These are phyloP conservation scores for Penicillium sp. DNA, from an alignment of 2,329 filamentous ascomycete genomes.

Conservation along the genomic window DNA sequence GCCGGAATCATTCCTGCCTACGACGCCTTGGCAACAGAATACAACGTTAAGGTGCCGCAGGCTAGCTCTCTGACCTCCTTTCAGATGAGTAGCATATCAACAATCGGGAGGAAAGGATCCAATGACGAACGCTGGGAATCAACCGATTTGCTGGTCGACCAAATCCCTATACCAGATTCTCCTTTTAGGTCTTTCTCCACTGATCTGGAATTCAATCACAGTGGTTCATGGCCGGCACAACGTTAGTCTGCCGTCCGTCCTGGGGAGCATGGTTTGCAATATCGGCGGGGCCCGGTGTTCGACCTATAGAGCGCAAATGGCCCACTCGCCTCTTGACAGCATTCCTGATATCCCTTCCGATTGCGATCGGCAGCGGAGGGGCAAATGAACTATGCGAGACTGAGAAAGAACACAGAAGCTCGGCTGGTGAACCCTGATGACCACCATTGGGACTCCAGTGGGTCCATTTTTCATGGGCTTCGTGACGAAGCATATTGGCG, in stretches of 20 bases:
- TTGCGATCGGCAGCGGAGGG: slow-evolving; percentile 53
- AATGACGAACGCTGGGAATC: background rate
- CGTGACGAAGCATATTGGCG: slow-evolving; percentile 51
- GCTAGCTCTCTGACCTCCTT: slow-evolving; percentile 54
- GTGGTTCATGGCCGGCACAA: slow-evolving; percentile 54
- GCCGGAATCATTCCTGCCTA: slow-evolving; percentile 53
- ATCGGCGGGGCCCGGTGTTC: slow-evolving; percentile 51
- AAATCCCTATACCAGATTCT: slow-evolving; percentile 40
- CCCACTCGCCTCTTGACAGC: slow-evolving; percentile 50
- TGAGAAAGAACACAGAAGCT: slow-evolving; percentile 51
- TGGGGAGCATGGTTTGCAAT: slow-evolving; percentile 50
- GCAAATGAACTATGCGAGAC: slow-evolving; percentile 56
- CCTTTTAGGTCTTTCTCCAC: slow-evolving; percentile 50
- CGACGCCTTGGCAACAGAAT: slow-evolving; percentile 50
- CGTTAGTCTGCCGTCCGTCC: slow-evolving; percentile 50
- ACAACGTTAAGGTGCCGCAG: slow-evolving; percentile 47
- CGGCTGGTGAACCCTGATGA: slow-evolving; percentile 53
- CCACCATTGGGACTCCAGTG: slow-evolving; percentile 48
- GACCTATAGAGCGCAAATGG: slow-evolving; percentile 49
- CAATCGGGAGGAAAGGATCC: too few relatives aligned
- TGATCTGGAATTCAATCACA: slow-evolving; percentile 56
- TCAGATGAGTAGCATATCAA: slow-evolving; percentile 29
- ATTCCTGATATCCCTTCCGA: slow-evolving; percentile 54
- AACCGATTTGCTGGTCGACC: background rate
- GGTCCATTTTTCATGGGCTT: slow-evolving; percentile 34